Evolutionary conservation across 371 early-diverging fungal genomes (phyloP).

Genomic region (Entomophthora muscae): DNA sequence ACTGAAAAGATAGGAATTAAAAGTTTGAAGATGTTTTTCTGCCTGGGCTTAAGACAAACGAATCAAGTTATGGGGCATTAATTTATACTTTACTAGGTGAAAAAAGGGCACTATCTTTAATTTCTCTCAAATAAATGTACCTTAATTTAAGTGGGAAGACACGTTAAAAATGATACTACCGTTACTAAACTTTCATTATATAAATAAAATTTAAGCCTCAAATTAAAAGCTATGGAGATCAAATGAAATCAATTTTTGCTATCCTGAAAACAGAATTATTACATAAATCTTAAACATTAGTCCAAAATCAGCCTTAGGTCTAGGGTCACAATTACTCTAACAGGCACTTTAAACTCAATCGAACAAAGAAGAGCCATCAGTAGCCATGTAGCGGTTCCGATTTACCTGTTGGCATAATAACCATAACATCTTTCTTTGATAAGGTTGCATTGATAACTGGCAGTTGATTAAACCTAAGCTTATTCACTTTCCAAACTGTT

Average conservation of each 20-base stretch:
- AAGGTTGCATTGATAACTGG: slow-evolving; percentile 88
- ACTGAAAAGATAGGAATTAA: not conserved
- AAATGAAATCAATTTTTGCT: not conserved
- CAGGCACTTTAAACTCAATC: not conserved
- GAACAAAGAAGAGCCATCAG: no score
- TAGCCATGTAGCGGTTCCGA: not conserved
- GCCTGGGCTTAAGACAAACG: not conserved
- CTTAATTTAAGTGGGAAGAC: no score
- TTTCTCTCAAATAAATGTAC: not conserved
- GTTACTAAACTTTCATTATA: no score
- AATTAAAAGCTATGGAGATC: not conserved
- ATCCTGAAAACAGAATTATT: not conserved
- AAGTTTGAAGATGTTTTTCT: not conserved
- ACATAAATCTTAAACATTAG: not conserved
- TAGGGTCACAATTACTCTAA: not conserved
- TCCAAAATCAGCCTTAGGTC: not conserved
- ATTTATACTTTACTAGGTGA: not conserved
- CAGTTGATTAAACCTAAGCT: slow-evolving; percentile 74
- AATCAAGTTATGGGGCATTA: not conserved
- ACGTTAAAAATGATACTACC: no score
- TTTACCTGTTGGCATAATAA: slow-evolving; percentile 95
- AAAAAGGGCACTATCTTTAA: not conserved
- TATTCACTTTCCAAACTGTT: not conserved
- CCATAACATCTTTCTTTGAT: slow-evolving; percentile 82
- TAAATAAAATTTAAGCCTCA: no score